Evolutionary conservation across 768 basidiomycete genomes (phyloP), one percentile per base, ranked within the genome.

Genomic region (Hemileccinum rubropunctum): DNA sequence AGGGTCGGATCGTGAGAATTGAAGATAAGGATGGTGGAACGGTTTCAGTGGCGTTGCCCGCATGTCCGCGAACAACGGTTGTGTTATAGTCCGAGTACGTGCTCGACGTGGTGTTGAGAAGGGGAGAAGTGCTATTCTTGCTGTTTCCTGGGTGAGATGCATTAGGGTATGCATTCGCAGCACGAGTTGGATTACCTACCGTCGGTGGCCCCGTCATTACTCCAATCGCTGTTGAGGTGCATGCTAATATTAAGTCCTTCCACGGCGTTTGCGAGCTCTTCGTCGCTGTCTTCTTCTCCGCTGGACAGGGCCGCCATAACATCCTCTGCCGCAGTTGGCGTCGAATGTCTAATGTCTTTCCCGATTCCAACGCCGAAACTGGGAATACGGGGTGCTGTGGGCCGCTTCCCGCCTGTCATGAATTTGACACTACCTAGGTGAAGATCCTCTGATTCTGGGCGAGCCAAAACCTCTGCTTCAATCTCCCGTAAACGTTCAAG

Each of bases 391-490:
- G 84, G 88, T 1, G 73, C 81, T 0, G 37, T 69, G 8, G 82
- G 79, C 15, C 85, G 76, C 65, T 80, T 86, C 4, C 76, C 74
- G 10, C 81, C 81, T 1, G 83, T 80, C 74, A 95, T 80, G 52
- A 95, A 86, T 58, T 84, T 87, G 70, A 97, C 74, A 52, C 88
- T 92, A 7, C 93, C 92, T 30, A 95, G 78, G 67, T 94, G 88
- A 38, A 82, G 74, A 53, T 88, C 84, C 28, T 83, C 82, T 8
- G 74, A 76, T 52, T 86, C 84, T 1, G 83, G 78, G 6, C 86
- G 76, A 11, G 79, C 67, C 8, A 95, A 71, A 4, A 98, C 83
- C 57, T 95, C 89, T 0, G 83, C 76, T 68, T 99, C 97, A 39
- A 98, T 92, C 4, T 74, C 74, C 12, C 84, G 74, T 11, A 99